A percentile compares a stretch with the other conserved stretches of the same genome.
Conservation (phyloP, 78 protist species). For the Speleostelium caveatum region DNA sequence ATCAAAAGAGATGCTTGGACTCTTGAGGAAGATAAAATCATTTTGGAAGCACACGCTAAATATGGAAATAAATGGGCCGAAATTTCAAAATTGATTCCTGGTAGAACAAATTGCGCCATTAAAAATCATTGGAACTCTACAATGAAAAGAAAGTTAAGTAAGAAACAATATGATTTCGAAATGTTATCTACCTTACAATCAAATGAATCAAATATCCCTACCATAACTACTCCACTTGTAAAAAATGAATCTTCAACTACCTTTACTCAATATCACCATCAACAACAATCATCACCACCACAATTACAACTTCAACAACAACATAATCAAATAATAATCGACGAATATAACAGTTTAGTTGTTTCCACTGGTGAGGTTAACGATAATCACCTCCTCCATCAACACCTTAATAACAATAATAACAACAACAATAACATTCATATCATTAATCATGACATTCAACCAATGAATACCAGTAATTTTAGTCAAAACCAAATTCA, state of each 20-base stretch:
- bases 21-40: slow-evolving; percentile 86
- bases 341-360: no score
- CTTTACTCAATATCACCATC: slow-evolving; percentile 17
- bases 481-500: no score
- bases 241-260: neutral
- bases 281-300: neutral
- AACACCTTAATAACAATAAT: no score
- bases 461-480: no score
- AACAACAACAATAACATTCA: neutral
- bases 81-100: slow-evolving; percentile 87
- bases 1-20: slow-evolving; percentile 91
- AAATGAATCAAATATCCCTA: no score
- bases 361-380: no score
- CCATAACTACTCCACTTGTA: no score
- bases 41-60: slow-evolving; percentile 83
- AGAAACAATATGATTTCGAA: slow-evolving; percentile 51
- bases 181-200: no score
- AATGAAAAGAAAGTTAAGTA: slow-evolving; percentile 76
- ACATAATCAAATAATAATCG: no score
- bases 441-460: no score
- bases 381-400: no score
- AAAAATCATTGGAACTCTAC: slow-evolving; percentile 96
- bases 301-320: neutral
- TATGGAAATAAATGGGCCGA: slow-evolving; percentile 94
- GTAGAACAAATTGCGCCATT: slow-evolving; percentile 94